Evolutionary conservation across 805 yeast species (phyloP), one percentile per base, ranked within the genome.

Genomic region (Metschnikowia proteae): DNA sequence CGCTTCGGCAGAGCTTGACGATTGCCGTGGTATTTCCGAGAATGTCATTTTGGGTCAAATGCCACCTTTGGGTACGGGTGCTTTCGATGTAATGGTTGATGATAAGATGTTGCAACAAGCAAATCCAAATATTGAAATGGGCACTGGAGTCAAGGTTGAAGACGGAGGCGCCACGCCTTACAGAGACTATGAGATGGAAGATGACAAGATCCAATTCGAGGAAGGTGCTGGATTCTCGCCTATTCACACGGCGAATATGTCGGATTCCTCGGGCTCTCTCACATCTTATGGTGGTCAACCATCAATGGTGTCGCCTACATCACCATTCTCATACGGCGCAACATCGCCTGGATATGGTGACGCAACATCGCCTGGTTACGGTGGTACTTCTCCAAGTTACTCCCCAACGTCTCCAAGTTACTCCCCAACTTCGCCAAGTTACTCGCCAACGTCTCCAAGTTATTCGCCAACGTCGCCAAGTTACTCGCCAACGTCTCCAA

Each of bases 31-130:
- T 78, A 96, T 94, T 52, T 94, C 99, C 34, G 97, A 94, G 68
- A 94, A 94, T 65, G 96, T 94, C 51, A 88, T 94, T 75, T 80
- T 94, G 63, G 99, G 99, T 44, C 99, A 94, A 77, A 81, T 94
- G 79, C 98, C 99, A 23, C 98, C 99, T 51, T 81, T 94, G 60
- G 99, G 99, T 70, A 94, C 99, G 2, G 99, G 99, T 65, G 86
- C 96, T 0, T 94, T 94, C 64, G 98, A 94, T 65, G 92, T 94
- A 34, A 83, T 88, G 83, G 84, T 94, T 52, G 97, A 94, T 67
- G 98, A 94, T 60, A 82, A 83, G 61, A 82, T 89, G 76, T 76
- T 92, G 64, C 83, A 84, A 47, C 65, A 78, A 42, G 73, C 86
- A 37, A 49, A 49, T 32, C 82, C 88, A 30, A 71, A 76, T n/a